These are phyloP conservation scores for Dianthus caryophyllus DNA, from an alignment of 148 eudicot genomes.

Conservation along the genomic window DNA sequence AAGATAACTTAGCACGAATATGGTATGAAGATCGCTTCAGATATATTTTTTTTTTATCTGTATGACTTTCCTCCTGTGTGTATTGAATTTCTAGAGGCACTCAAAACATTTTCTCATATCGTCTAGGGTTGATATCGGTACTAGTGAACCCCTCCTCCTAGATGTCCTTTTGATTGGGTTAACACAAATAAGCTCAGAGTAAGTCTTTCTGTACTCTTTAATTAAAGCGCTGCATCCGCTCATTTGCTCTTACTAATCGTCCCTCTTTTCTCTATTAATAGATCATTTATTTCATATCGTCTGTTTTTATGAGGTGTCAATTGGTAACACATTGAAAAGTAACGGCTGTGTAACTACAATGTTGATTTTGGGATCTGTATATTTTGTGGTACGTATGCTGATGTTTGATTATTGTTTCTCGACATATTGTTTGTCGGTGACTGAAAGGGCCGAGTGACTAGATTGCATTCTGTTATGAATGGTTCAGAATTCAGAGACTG, in stretches of 20 bases:
- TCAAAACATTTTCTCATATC: constrained; percentile 13
- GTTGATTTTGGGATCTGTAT: no score
- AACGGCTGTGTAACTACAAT: no score
- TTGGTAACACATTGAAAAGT: no score
- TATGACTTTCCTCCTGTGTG: neutral
- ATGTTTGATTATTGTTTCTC: no score
- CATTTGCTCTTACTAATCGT: no score
- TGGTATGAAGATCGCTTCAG: constrained; percentile 46
- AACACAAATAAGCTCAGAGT: constrained; percentile 93
- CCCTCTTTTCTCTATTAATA: neutral
- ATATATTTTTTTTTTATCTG: neutral
- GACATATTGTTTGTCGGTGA: no score
- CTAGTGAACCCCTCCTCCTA: constrained; percentile 69
- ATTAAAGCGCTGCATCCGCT: neutral
- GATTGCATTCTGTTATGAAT: no score
- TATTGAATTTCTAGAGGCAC: no score
- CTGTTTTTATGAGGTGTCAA: neutral
- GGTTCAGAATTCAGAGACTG: neutral
- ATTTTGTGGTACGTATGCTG: no score
- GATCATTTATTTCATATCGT: neutral
- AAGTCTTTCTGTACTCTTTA: constrained; percentile 25
- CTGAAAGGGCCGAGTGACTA: no score
- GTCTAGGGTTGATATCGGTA: constrained; percentile 92
- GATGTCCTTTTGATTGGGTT: constrained; percentile 76
- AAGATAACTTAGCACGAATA: constrained; percentile 83